A percentile compares a stretch with the other conserved stretches of the same genome.
These are phyloP conservation scores for Nannizziopsis barbatae DNA, from an alignment of 2,329 filamentous ascomycete genomes.

Conservation along the genomic window DNA sequence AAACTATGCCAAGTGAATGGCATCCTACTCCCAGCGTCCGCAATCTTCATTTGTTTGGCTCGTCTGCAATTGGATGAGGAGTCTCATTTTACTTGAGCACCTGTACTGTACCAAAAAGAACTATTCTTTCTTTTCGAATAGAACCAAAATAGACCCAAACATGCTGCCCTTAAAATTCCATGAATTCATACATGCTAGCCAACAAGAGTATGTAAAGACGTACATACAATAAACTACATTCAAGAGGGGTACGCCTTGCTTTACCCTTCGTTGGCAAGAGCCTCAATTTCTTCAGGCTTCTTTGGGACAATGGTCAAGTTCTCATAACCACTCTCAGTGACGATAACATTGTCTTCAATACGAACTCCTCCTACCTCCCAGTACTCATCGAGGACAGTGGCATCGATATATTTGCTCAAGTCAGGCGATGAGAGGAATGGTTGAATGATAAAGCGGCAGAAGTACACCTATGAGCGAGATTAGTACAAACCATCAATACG, in stretches of 20 bases:
- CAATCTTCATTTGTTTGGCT: no score
- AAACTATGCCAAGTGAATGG: no score
- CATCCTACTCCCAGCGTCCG: no score
- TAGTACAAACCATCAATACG: neutral
- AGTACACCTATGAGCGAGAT: constrained; percentile 55
- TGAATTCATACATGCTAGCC: no score
- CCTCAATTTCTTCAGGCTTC: constrained; percentile 54
- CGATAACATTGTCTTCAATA: constrained; percentile 81
- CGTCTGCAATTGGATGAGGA: no score
- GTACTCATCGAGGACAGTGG: constrained; percentile 60
- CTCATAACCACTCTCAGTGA: constrained; percentile 67
- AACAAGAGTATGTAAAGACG: neutral
- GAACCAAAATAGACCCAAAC: no score
- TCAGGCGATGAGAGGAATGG: constrained; percentile 63
- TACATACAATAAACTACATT: neutral
- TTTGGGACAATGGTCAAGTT: constrained; percentile 76
- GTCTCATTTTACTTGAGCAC: no score
- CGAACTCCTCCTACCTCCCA: constrained; percentile 85
- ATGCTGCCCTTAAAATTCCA: neutral
- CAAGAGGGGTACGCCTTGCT: neutral
- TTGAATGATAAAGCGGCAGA: constrained; percentile 77
- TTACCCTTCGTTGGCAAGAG: constrained; percentile 19
- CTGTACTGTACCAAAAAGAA: no score
- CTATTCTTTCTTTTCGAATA: no score
- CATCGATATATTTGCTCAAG: constrained; percentile 66